Percentiles rank a stretch among this genome's conserved stretches.
These are phyloP conservation scores for Thozetella sp. DNA, from an alignment of 495 filamentous ascomycete species.

Conservation along the genomic window DNA sequence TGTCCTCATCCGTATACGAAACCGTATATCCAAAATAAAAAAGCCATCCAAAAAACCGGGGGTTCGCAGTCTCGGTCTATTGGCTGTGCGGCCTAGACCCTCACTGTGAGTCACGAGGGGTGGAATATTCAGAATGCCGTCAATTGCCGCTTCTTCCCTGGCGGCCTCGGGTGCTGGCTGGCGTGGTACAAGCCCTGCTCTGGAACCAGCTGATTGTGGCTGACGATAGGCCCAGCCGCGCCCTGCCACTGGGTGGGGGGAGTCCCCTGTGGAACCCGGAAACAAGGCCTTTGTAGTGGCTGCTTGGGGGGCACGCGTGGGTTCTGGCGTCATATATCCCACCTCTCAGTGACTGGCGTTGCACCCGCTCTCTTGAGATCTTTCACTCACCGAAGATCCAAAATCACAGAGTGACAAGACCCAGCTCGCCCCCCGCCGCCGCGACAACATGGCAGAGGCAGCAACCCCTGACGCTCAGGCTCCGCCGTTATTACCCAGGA, in stretches of 20 bases:
- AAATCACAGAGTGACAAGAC: not conserved
- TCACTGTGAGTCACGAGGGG: not conserved
- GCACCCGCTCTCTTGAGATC: not conserved
- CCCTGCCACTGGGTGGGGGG: no score
- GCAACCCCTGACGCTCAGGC: constrained; percentile 2
- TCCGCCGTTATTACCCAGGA: constrained; percentile 1
- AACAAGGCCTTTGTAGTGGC: no score
- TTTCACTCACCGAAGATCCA: constrained; percentile 12
- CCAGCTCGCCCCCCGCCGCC: not conserved
- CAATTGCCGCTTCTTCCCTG: not conserved
- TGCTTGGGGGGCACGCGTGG: not conserved
- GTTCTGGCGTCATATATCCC: not conserved
- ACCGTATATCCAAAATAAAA: no score
- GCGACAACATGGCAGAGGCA: constrained; percentile 21
- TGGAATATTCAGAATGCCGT: no score
- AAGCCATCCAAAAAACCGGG: no score
- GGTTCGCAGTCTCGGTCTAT: no score
- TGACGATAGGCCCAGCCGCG: not conserved
- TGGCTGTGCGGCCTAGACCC: not conserved
- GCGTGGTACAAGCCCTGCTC: not conserved
- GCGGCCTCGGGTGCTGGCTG: not conserved
- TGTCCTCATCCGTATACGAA: no score
- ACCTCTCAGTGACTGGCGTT: not conserved
- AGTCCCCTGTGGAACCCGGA: not conserved
- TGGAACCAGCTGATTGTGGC: not conserved